Conservation (phyloP, 345 rosid genomes). For the Brassica rapa region DNA sequence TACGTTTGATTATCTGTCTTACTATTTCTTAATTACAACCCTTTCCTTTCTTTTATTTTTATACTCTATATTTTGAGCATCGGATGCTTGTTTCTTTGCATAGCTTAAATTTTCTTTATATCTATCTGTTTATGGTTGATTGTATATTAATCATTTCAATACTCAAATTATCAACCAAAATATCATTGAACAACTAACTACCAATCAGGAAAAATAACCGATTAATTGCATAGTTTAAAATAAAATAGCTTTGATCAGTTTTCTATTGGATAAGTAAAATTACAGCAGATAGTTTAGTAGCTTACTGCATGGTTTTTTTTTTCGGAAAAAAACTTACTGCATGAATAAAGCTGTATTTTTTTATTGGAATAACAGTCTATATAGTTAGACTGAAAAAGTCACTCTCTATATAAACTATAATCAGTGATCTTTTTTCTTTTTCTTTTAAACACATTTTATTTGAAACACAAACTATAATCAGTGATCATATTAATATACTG, state of each 20-base stretch:
- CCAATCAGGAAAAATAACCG: slow-evolving; percentile 11
- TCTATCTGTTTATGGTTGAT: not conserved
- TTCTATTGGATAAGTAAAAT: not conserved
- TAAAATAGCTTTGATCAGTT: not conserved
- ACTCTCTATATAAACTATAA: not conserved
- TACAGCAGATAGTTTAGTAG: not conserved
- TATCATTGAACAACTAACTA: not conserved
- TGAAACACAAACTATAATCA: not conserved
- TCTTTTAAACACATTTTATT: too few relatives aligned
- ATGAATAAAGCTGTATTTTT: not conserved
- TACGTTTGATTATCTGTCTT: slow-evolving; percentile 23
- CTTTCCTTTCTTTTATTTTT: not conserved
- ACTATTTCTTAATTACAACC: slow-evolving; percentile 25
- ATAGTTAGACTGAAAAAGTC: not conserved
- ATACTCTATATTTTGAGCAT: not conserved
- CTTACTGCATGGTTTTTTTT: not conserved
- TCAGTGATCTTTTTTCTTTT: not conserved
- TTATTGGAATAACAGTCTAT: not conserved
- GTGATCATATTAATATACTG: not conserved
- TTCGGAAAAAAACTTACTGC: not conserved
- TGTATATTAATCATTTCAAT: not conserved
- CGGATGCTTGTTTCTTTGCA: slow-evolving; percentile 26
- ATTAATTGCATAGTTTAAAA: not conserved
- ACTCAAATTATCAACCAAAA: not conserved
- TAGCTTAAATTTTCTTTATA: not conserved